Evolutionary conservation across 108 stramenopile species (phyloP), one percentile per base, ranked within the genome.

Genomic region (Schizochytrium sp.): DNA sequence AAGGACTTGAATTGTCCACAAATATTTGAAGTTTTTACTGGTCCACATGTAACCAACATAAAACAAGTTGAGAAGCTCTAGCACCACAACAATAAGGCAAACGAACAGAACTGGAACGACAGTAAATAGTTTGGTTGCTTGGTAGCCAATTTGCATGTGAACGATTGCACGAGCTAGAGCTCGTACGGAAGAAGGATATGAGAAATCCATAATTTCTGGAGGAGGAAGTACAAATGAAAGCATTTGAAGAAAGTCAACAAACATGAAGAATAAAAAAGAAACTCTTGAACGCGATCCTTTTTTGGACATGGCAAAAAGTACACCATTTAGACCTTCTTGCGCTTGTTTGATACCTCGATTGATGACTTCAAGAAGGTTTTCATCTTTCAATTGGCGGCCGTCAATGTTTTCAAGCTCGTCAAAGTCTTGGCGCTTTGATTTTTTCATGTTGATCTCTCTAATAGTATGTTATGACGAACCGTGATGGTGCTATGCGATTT

Each of bases 241-340:
- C 76, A 83, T 83, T 55, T 83, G 76, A 47, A 83, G n/a, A 83
- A 83, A 83, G 76, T 83, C 76, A 10, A 83, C 50, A 28, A 55
- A 55, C 76, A 83, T 83, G 1, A 49, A 49, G 0, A 83, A 83
- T 0, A 55, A n/a, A 28, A 83, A 83, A n/a, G 55, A n/a, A 53
- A 50, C 5, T 5, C 53, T 17, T 38, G 76, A 83, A 42, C 28
- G 53, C 15, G 76, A 83, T n/a, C 50, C 10, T 10, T 55, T 49
- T 53, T 83, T 83, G 15, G 76, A 83, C 76, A 83, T 83, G 76
- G 76, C 76, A 28, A 83, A 83, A 38, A 83, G 76, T 5, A 55
- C 76, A n/a, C 76, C 76, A 2, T 83, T 83, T 47, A 83, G 76
- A n/a, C 76, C 76, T 40, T 83, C 76, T 8, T 55, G 47, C 47